Base-by-base conservation (phyloP, 805 yeast genomes). In the Blastobotrys chiropterorum region DNA sequence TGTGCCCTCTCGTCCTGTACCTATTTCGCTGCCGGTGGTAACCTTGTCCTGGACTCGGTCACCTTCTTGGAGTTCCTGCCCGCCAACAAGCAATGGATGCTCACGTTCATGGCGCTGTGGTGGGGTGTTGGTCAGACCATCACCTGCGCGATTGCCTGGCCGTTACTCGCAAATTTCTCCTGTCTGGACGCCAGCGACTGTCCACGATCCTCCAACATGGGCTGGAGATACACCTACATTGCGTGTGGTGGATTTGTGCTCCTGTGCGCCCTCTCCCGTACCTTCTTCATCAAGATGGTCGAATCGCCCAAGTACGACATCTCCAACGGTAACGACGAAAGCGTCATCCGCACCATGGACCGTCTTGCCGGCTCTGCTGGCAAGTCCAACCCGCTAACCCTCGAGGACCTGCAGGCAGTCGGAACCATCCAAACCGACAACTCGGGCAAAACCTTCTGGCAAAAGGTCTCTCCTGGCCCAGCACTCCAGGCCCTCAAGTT, bases 101-200 rank as follows among this genome's bases (percentile, higher is more conserved):
- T 75, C 44, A 78, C 83, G 2, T 68, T 77, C 31, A 71, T 80
- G 63, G 79, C 82, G 17, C 66, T 72, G 42, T 81, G 75, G 78
- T 80, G 85, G 85, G 81, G 83, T 45, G 69, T 81, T 31, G 85
- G 84, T 26, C 84, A 80, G 60, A 72, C 81, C 1, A 67, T 80
- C 43, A 74, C 81, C 7, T 70, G 70, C 30, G 64, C 79, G 17
- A 59, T 79, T 44, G 75, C 82, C 2, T 81, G 82, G 81, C 83
- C 79, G 0, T 75, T 77, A 50, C 66, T 81, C 45, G 73, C 81
- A 13, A 72, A 75, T 52, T 69, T 69, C 54, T 74, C 79, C 4
- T 79, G 85, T 61, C 20, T 16, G 19, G 44, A 42, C 14, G 48
- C n/a, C n/a, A 72, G 62, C n/a, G 48, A 65, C 42, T 81, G 86